Evolutionary conservation across 2,329 filamentous ascomycete genomes (phyloP), one percentile per base, ranked within the genome.

Genomic region (Purpureocillium takamizusanense): DNA sequence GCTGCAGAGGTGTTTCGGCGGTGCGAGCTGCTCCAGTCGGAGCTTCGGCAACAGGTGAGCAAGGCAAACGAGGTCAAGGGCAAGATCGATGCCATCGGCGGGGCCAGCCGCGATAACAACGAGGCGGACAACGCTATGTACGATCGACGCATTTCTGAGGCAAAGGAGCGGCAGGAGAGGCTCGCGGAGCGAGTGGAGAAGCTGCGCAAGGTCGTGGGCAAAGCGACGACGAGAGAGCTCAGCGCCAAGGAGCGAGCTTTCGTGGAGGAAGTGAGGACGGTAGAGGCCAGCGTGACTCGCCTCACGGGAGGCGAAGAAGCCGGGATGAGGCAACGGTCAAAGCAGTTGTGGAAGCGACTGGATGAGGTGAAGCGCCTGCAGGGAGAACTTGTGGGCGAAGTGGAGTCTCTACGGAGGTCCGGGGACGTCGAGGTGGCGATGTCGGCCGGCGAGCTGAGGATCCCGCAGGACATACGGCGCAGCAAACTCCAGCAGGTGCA

Each of bases 1-100:
- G 83, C 81, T 1, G 76, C 83, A 2, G 82, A 87, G 49, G 66
- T 89, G 6, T 89, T 88, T 61, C 69, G 79, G 18, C 72, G 79
- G 39, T 86, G 83, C 44, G 74, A 83, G 47, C 69, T 77, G 33
- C 67, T 89, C 18, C 78, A 82, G 49, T 65, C 69, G 14, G 83
- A 88, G 52, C 68, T 88, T 31, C 68, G 66, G 45, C 74, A 79
- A 44, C 83, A 89, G 53, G 72, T 88, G 17, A 63, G 63, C 43
- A 78, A 80, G 47, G 79, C 76, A 21, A 75, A 77, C 38, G 75
- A 83, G 49, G 71, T 86, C 31, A 77, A 76, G 52, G 65, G 68
- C 30, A 76, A 76, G 47, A 76, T 88, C 23, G 82, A 88, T 46
- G 67, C 67, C 31, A 75, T 86, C 41, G 65, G 63, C 15, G 70